Conservation (phyloP, 371 early-diverging fungal genomes). For the Capillidium heterosporum region DNA sequence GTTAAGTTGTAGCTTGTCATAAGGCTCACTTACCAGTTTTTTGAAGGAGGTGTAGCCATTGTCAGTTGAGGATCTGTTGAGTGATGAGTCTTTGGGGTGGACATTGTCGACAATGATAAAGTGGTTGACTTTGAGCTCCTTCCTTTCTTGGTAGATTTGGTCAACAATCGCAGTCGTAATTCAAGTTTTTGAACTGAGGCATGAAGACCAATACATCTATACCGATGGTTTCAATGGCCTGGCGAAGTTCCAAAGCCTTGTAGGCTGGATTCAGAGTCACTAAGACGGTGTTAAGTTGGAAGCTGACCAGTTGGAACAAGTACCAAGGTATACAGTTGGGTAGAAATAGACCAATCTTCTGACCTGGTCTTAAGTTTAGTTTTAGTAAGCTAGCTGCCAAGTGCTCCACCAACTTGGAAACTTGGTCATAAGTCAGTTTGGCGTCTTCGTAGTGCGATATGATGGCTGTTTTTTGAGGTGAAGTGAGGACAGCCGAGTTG, state of each 20-base stretch:
- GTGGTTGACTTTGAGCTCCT: neutral
- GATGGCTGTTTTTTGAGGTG: too few relatives aligned
- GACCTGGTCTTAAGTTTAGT: too few relatives aligned
- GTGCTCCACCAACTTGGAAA: too few relatives aligned
- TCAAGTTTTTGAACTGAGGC: constrained; percentile 15
- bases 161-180: constrained; percentile 18
- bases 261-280: constrained; percentile 25
- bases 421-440: too few relatives aligned
- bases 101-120: neutral
- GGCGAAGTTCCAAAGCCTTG: constrained; percentile 15
- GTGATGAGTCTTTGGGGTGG: constrained; percentile 3
- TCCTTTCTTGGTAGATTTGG: constrained; percentile 11
- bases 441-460: too few relatives aligned
- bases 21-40: constrained; percentile 10
- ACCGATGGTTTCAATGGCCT: constrained; percentile 17
- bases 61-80: constrained; percentile 12
- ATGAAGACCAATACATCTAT: constrained; percentile 16
- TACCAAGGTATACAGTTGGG: too few relatives aligned
- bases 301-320: too few relatives aligned
- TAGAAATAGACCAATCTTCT: too few relatives aligned
- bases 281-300: constrained; percentile 12
- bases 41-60: neutral
- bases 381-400: too few relatives aligned
- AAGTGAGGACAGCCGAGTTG: too few relatives aligned
- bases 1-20: neutral